A percentile compares a stretch with the other conserved stretches of the same genome.
Conservation (phyloP, 306 rosid species). For the Pyrus bretschneideri region DNA sequence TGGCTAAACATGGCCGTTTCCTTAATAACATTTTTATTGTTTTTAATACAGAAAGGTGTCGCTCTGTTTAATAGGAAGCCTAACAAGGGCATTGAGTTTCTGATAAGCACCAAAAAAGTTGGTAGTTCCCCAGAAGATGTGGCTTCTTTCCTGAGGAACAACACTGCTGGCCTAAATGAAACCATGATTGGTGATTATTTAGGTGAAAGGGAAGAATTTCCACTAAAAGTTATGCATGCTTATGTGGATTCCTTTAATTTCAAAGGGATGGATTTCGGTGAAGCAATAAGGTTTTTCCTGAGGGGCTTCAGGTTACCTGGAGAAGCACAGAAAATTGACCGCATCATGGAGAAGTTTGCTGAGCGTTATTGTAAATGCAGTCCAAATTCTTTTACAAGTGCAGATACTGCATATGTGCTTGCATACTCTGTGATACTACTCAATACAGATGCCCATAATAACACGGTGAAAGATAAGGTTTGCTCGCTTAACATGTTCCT, state of each 20-base stretch:
- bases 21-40: slow-evolving; percentile 38
- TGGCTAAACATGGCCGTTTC: slow-evolving; percentile 13
- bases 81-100: slow-evolving; percentile 87
- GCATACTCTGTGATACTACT: slow-evolving; percentile 99
- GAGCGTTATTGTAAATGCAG: slow-evolving; percentile 98
- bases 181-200: slow-evolving; percentile 88
- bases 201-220: slow-evolving; percentile 95
- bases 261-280: slow-evolving; percentile 86
- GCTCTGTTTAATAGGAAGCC: slow-evolving; percentile 89
- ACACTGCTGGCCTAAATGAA: slow-evolving; percentile 72
- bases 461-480: slow-evolving; percentile 97
- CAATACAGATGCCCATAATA: slow-evolving; percentile 97
- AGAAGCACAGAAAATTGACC: slow-evolving; percentile 99
- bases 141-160: slow-evolving; percentile 81
- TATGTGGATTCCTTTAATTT: slow-evolving; percentile 93
- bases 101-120: slow-evolving; percentile 68
- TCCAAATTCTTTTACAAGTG: slow-evolving; percentile 91
- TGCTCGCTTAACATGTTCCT: slow-evolving; percentile 24
- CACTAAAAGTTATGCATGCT: slow-evolving; percentile 98
- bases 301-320: slow-evolving; percentile 97
- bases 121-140: slow-evolving; percentile 84
- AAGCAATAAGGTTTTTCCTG: slow-evolving; percentile 91
- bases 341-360: slow-evolving; percentile 99
- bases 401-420: slow-evolving; percentile 97
- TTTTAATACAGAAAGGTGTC: slow-evolving; percentile 90